A percentile compares a stretch with the other conserved stretches of the same genome.
These are phyloP conservation scores for Cladosporium phlei DNA, from an alignment of 2,329 filamentous ascomycete genomes.

Conservation along the genomic window DNA sequence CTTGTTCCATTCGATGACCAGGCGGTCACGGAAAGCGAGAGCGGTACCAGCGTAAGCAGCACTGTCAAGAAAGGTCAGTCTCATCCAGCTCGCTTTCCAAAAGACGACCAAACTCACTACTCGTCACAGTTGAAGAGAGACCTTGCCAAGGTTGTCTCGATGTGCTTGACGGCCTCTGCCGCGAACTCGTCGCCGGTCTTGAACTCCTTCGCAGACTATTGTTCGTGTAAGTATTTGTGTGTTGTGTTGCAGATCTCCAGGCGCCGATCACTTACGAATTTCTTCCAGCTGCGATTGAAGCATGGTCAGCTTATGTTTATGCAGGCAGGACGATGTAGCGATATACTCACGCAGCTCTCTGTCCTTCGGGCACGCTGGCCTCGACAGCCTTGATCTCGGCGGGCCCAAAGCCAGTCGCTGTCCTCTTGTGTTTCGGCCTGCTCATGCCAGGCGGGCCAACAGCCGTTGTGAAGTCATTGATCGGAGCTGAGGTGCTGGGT, in stretches of 20 bases:
- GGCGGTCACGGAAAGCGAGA: constrained; percentile 83
- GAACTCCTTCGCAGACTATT: constrained; percentile 63
- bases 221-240: constrained; percentile 13
- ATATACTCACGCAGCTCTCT: constrained; percentile 70
- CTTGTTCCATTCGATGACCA: constrained; percentile 95
- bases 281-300: constrained; percentile 49
- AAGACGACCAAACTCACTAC: constrained; percentile 34
- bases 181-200: constrained; percentile 74
- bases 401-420: constrained; percentile 88
- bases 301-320: neutral
- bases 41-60: constrained; percentile 89
- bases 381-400: constrained; percentile 91
- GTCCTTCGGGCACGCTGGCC: constrained; percentile 81
- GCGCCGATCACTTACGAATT: constrained; percentile 43
- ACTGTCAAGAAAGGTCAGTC: constrained; percentile 31
- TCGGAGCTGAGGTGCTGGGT: constrained; percentile 75
- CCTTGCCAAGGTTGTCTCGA: constrained; percentile 91
- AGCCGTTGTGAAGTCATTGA: constrained; percentile 79
- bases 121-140: constrained; percentile 99
- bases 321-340: no score
- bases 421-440: constrained; percentile 94
- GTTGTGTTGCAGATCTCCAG: neutral
- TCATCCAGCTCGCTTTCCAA: constrained; percentile 9
- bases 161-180: constrained; percentile 81
- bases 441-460: constrained; percentile 75